Evolutionary conservation across 768 basidiomycete genomes (phyloP).

Genomic region (Rhodosporidiobolus odoratus): DNA sequence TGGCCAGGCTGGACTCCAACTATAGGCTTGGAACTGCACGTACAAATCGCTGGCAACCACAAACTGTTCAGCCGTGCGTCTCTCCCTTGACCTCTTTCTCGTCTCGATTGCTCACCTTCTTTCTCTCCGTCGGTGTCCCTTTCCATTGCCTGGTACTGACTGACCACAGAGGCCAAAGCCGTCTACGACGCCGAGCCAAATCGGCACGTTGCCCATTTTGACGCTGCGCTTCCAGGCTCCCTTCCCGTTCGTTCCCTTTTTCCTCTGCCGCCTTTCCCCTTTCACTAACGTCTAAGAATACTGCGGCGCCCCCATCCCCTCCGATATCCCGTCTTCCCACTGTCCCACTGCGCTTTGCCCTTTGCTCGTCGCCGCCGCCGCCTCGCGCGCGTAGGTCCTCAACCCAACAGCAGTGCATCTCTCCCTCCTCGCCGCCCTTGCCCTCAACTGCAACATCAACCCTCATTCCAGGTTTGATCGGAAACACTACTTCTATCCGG

Average conservation of each 20-base stretch:
- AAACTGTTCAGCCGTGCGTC: constrained; percentile 79
- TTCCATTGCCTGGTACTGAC: not conserved
- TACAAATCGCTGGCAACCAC: constrained; percentile 76
- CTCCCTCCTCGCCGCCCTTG: constrained; percentile 72
- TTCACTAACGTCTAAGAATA: not conserved
- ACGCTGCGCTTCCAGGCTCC: constrained; percentile 89
- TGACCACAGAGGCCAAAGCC: constrained; percentile 51
- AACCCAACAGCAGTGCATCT: constrained; percentile 57
- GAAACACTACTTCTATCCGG: constrained; percentile 97
- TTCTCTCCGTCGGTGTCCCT: too few species aligned
- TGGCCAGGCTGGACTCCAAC: constrained; percentile 71
- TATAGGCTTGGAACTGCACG: constrained; percentile 92
- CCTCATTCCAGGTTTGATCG: constrained; percentile 66
- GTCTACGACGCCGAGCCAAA: constrained; percentile 61
- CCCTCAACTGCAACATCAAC: constrained; percentile 52
- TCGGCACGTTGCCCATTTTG: constrained; percentile 66
- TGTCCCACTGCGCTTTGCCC: constrained; percentile 61
- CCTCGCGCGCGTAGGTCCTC: constrained; percentile 29
- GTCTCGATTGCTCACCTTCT: not conserved
- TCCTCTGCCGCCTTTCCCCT: constrained; percentile 9
- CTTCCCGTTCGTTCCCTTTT: constrained; percentile 62
- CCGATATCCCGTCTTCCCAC: not conserved
- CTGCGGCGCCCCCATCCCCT: too few species aligned
- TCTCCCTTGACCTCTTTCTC: constrained; percentile 5
- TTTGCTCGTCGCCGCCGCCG: constrained; percentile 46